Base-by-base conservation (phyloP, 2,329 filamentous ascomycete genomes). In the Trichoderma brevicompactum region DNA sequence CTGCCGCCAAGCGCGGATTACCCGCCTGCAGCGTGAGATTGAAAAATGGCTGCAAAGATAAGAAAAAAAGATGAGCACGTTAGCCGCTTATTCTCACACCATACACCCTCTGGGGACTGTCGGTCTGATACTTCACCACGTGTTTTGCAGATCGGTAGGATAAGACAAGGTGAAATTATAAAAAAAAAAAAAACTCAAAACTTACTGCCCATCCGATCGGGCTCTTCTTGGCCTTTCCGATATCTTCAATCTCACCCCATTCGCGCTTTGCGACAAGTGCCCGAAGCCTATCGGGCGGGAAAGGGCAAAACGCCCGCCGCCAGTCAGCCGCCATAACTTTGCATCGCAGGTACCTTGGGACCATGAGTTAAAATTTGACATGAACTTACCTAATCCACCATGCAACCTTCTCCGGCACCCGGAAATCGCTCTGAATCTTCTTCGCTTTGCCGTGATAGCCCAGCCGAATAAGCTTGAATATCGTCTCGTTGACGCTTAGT, bases 161-260 rank as follows among this genome's bases (percentile, higher is more conserved):
- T 50, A n/a, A 49, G 32, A 50, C 44, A 36, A 9, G 54, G 6
- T 10, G 36, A 36, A 36, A 36, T 5, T 5, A 38, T 28, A 38
- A 6, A 17, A 38, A 19, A 38, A 10, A 43, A 23, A 19, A 32
- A 62, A 62, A 53, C 9, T 19, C 28, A 43, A 53, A 48, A 80
- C 87, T 82, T 78, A 92, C 91, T 86, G 96, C 92, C 95, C 95
- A 99, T 10, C 94, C 94, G 74, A 99, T 98, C 0, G 94, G 92
- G 66, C 91, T 95, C 77, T 94, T 96, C 74, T 91, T 87, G 73
- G 83, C 85, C 74, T 89, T 91, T 41, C 87, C 86, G 70, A 92
- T 86, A 71, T 97, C 94, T 76, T 98, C 94, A 65, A 99, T 85
- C 75, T 97, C 94, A 59, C 87, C 88, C 93, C 94, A 99, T 74